Evolutionary conservation across 352 stramenopile species (phyloP).

Genomic region (Globisporangium abappressorium): DNA sequence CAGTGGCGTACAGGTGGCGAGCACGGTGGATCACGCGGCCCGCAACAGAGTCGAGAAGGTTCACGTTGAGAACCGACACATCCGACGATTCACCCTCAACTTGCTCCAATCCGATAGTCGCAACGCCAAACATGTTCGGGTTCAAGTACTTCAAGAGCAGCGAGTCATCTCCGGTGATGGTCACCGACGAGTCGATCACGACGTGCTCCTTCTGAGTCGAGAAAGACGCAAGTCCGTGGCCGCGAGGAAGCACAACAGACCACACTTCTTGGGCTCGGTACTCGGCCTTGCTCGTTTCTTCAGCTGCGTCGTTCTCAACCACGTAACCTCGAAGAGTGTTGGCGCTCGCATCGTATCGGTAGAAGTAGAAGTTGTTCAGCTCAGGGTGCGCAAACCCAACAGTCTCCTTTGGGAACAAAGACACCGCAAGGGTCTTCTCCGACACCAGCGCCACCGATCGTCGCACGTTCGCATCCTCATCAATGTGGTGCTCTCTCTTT

Average conservation of each 20-base stretch:
- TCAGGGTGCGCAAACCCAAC: constrained; percentile 45
- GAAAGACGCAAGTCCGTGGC: constrained; percentile 52
- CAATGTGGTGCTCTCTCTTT: constrained; percentile 68
- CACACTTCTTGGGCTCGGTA: constrained; percentile 59
- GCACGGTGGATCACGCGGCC: constrained; percentile 92
- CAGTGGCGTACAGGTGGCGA: constrained; percentile 77
- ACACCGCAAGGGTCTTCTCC: constrained; percentile 45
- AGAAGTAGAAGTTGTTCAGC: constrained; percentile 78
- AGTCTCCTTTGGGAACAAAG: constrained; percentile 51
- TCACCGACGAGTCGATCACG: constrained; percentile 75
- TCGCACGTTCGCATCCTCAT: constrained; percentile 52
- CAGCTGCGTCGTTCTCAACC: constrained; percentile 32
- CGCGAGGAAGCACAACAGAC: constrained; percentile 62
- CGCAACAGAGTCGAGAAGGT: constrained; percentile 93
- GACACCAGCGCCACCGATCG: constrained; percentile 61
- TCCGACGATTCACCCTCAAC: constrained; percentile 30
- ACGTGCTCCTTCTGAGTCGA: constrained; percentile 59
- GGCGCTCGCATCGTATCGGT: constrained; percentile 49
- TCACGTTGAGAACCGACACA: constrained; percentile 79
- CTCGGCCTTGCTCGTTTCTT: constrained; percentile 8
- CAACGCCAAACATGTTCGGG: constrained; percentile 92
- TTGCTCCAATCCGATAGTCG: constrained; percentile 71
- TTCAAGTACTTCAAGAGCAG: constrained; percentile 98
- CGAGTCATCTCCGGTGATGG: constrained; percentile 93
- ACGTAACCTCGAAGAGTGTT: constrained; percentile 59